phyloP scores from a whole-genome alignment of 225 moss, liverwort and hornwort genomes.

The Polytrichum commune region DNA sequence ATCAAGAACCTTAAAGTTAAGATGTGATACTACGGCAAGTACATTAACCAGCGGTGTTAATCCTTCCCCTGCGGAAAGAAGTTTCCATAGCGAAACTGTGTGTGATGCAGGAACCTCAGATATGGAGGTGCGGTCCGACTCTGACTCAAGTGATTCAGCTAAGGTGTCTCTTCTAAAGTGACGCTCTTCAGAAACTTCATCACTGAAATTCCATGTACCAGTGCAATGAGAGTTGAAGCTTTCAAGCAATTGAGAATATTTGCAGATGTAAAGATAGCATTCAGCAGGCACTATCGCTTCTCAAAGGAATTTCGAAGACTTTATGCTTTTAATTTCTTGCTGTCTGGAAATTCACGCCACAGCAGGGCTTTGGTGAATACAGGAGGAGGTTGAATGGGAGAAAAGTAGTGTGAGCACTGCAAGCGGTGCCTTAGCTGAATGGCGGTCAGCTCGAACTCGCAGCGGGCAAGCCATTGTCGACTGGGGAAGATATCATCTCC shows the following conservation, averaged over 20 bases:
- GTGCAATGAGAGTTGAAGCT: neutral
- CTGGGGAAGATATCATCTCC: constrained; percentile 64
- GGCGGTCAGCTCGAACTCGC: constrained; percentile 54
- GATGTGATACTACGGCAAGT: neutral
- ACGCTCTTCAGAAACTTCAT: neutral
- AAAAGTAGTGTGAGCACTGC: constrained; percentile 37
- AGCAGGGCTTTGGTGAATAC: constrained; percentile 9
- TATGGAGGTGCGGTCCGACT: constrained; percentile 21
- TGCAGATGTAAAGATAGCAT: constrained; percentile 2
- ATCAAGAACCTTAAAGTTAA: neutral
- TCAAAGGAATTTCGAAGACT: too few relatives aligned
- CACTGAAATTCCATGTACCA: neutral
- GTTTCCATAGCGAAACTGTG: neutral
- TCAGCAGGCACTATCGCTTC: neutral
- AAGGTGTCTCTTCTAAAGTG: constrained; percentile 21
- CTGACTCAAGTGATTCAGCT: constrained; percentile 31
- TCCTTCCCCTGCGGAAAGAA: too few relatives aligned
- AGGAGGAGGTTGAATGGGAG: constrained; percentile 38
- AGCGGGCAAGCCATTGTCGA: constrained; percentile 53
- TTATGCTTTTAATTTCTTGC: too few relatives aligned
- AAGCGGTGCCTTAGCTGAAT: constrained; percentile 48
- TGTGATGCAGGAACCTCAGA: neutral
- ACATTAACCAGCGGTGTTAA: neutral
- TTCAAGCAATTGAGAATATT: neutral
- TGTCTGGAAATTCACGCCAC: too few relatives aligned